Percentiles rank a stretch among this genome's conserved stretches.
Evolutionary conservation across 225 moss, liverwort and hornwort species (phyloP).

Genomic region (Sphagnum tenellum): DNA sequence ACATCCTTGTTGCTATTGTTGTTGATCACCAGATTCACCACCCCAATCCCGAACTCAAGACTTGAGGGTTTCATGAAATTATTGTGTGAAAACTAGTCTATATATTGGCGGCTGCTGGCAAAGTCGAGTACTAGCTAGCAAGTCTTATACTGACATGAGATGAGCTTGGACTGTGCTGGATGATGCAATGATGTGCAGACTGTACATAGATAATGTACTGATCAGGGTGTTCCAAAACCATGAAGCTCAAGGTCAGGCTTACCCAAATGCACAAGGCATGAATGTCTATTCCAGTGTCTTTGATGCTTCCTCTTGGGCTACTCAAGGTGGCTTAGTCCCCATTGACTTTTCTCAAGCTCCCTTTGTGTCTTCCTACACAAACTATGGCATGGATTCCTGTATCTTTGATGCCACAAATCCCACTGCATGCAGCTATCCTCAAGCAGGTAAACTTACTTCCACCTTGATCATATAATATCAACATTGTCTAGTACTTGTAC

Average conservation of each 20-base stretch:
- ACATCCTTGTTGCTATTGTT: too few relatives aligned
- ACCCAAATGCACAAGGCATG: conserved; percentile 66
- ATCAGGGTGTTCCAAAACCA: conserved; percentile 65
- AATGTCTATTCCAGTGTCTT: conserved; percentile 62
- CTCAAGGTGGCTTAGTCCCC: conserved; percentile 44
- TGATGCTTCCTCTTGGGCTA: conserved; percentile 60
- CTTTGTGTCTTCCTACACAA: conserved; percentile 53
- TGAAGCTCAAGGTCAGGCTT: conserved; percentile 42
- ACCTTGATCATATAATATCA: too few relatives aligned
- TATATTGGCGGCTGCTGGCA: too few relatives aligned
- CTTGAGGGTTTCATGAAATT: too few relatives aligned
- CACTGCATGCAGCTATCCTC: conserved; percentile 14
- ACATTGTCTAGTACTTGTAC: too few relatives aligned
- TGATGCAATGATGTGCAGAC: conserved; percentile 19
- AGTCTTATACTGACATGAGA: too few relatives aligned
- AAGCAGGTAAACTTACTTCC: conserved; percentile 10
- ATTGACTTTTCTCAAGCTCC: conserved; percentile 48
- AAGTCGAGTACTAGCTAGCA: too few relatives aligned
- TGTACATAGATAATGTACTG: conserved; percentile 56
- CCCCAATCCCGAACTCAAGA: too few relatives aligned
- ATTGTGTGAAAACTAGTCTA: too few relatives aligned
- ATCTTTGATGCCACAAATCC: conserved; percentile 7
- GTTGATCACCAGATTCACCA: too few relatives aligned
- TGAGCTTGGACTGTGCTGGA: too few relatives aligned
- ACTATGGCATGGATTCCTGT: conserved; percentile 59